Evolutionary conservation across 2,329 filamentous ascomycete genomes (phyloP).

Genomic region (Nemania sp.): DNA sequence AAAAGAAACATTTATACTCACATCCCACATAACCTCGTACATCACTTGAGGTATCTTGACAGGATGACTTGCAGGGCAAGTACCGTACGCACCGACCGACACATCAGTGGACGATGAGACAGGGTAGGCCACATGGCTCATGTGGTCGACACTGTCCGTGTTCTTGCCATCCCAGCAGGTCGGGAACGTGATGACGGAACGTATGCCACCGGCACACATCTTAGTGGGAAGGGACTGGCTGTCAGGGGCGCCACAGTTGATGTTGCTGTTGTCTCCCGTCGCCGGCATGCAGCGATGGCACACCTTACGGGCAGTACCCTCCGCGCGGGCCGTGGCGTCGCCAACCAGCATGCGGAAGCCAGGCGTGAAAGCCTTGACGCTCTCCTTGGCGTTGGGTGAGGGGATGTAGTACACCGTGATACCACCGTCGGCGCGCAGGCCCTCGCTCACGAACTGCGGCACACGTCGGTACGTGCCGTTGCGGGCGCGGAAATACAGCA

Average conservation of each 20-base stretch:
- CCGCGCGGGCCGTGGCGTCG: constrained; percentile 49
- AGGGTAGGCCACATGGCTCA: constrained; percentile 65
- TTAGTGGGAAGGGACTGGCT: constrained; percentile 62
- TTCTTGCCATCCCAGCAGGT: constrained; percentile 67
- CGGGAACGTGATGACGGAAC: constrained; percentile 66
- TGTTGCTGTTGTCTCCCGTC: constrained; percentile 44
- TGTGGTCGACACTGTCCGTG: constrained; percentile 61
- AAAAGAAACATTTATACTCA: constrained; percentile 39
- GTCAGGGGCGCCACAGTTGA: constrained; percentile 56
- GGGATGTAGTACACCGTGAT: constrained; percentile 51
- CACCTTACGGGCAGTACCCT: constrained; percentile 47
- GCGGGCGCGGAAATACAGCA: constrained; percentile 44
- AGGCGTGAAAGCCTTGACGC: constrained; percentile 58
- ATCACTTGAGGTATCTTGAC: constrained; percentile 66
- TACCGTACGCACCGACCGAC: constrained; percentile 53
- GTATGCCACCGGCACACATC: constrained; percentile 62
- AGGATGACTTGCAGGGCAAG: constrained; percentile 64
- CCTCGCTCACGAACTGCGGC: constrained; percentile 46
- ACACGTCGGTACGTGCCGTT: constrained; percentile 50
- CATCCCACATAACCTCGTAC: constrained; percentile 67
- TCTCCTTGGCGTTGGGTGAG: constrained; percentile 46
- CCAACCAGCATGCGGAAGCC: constrained; percentile 62
- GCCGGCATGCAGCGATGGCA: constrained; percentile 54
- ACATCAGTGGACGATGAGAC: constrained; percentile 44
- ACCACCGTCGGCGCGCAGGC: constrained; percentile 46